Conservation (phyloP, 2,329 filamentous ascomycete species). For the Pseudocercospora pini-densiflorae region DNA sequence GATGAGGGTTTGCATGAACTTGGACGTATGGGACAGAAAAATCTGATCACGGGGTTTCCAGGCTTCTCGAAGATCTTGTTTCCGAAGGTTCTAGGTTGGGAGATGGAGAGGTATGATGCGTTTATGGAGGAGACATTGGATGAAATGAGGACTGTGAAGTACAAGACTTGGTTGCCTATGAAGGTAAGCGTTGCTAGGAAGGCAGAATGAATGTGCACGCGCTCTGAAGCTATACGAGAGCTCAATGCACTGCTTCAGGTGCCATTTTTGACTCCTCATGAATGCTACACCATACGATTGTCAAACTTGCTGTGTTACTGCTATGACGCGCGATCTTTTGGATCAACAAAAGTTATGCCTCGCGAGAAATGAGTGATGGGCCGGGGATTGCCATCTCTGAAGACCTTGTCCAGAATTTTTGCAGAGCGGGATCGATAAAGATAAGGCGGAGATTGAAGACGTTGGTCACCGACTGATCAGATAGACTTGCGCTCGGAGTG, state of each 20-base stretch:
- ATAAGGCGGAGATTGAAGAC: too few species aligned
- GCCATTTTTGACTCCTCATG: not conserved
- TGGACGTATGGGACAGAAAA: not conserved
- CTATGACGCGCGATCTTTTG: not conserved
- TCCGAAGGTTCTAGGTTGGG: not conserved
- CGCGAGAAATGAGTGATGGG: not conserved
- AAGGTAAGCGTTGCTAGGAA: not conserved
- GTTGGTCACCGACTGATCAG: too few species aligned
- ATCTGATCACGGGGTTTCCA: not conserved
- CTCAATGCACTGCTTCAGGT: not conserved
- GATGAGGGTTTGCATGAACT: not conserved
- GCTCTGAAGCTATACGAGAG: not conserved
- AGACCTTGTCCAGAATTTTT: too few species aligned
- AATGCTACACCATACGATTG: not conserved
- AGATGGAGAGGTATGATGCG: not conserved
- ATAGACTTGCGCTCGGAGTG: too few species aligned
- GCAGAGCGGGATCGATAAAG: not conserved
- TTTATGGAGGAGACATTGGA: slow-evolving; percentile 1
- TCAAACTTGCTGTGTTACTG: not conserved
- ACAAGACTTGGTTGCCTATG: slow-evolving; percentile 12
- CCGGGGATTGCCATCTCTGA: not conserved
- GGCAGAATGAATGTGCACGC: not conserved
- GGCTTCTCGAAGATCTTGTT: not conserved
- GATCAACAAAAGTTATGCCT: not conserved
- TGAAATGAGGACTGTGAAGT: slow-evolving; percentile 3